phyloP scores from a whole-genome alignment of 192 early-diverging fungal species.

The Backusella circina region DNA sequence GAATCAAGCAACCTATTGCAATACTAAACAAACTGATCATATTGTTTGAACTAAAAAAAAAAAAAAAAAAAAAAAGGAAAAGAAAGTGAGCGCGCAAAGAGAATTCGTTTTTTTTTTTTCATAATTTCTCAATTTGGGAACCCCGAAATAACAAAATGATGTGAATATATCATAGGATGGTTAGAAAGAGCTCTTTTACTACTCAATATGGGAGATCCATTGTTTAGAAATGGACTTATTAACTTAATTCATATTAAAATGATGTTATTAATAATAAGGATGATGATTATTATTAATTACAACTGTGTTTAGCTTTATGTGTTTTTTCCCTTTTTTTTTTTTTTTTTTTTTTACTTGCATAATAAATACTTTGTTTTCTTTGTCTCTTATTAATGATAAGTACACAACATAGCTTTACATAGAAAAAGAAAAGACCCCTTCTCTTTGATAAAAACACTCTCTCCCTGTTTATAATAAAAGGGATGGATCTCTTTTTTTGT shows the following conservation, averaged over 20 bases:
- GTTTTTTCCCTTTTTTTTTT: not conserved
- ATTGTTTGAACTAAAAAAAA: not conserved
- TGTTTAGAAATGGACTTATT: not conserved
- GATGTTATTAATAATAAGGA: not conserved
- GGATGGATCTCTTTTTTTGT: not conserved
- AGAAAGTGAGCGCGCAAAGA: not conserved
- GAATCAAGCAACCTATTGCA: not conserved
- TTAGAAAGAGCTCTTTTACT: too few relatives aligned
- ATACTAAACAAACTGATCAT: slow-evolving; percentile 9
- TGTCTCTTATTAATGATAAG: not conserved
- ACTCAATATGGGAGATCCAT: not conserved
- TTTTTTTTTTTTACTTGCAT: not conserved
- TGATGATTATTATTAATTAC: not conserved
- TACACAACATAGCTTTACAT: too few relatives aligned
- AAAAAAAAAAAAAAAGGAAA: not conserved
- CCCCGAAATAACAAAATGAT: too few relatives aligned
- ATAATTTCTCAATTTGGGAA: not conserved
- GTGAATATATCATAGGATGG: too few relatives aligned
- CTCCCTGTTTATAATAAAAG: not conserved
- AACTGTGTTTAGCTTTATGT: not conserved
- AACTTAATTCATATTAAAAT: not conserved
- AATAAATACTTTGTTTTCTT: not conserved
- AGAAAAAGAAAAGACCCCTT: not conserved
- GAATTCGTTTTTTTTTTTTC: too few relatives aligned
- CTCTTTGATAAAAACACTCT: not conserved